These are phyloP conservation scores for Thelonectria rubi DNA, from an alignment of 2,329 filamentous ascomycete species.

Conservation along the genomic window DNA sequence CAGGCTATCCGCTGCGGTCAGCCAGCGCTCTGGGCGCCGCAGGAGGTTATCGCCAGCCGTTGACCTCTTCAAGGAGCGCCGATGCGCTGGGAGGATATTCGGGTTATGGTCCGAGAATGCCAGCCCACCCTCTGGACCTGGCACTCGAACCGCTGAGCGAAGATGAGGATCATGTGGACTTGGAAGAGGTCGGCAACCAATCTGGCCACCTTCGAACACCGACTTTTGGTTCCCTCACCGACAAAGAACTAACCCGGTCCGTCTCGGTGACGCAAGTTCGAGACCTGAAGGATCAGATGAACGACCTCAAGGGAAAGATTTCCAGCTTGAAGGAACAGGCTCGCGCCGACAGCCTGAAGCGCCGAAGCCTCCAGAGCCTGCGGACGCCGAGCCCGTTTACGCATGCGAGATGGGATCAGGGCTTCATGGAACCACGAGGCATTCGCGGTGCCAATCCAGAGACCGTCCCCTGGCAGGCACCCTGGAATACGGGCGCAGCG, in stretches of 20 bases:
- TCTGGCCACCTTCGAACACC: conserved; percentile 55
- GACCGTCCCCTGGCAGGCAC: conserved; percentile 27
- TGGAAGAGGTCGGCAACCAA: conserved; percentile 28
- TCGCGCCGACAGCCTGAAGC: conserved; percentile 79
- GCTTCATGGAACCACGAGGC: conserved; percentile 37
- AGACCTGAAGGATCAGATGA: conserved; percentile 83
- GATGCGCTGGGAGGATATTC: conserved; percentile 50
- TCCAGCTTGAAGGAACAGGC: conserved; percentile 81
- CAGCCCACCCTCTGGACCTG: conserved; percentile 53
- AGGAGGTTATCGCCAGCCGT: conserved; percentile 64
- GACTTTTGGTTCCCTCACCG: conserved; percentile 52
- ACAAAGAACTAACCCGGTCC: conserved; percentile 67
- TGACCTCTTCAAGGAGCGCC: conserved; percentile 54
- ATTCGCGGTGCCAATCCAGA: conserved; percentile 36
- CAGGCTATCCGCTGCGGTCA: conserved; percentile 61
- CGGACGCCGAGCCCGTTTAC: conserved; percentile 83
- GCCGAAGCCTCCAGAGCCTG: conserved; percentile 79
- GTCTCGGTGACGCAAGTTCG: conserved; percentile 78
- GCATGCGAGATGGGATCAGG: conserved; percentile 60
- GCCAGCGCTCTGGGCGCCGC: conserved; percentile 70
- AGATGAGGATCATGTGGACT: conserved; percentile 52
- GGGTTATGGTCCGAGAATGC: conserved; percentile 49
- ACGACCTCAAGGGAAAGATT: conserved; percentile 85
- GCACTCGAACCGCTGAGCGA: conserved; percentile 64
- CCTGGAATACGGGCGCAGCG: conserved; percentile 25